phyloP scores from a whole-genome alignment of 2,329 filamentous ascomycete species.

The Aspergillus floridensis region DNA sequence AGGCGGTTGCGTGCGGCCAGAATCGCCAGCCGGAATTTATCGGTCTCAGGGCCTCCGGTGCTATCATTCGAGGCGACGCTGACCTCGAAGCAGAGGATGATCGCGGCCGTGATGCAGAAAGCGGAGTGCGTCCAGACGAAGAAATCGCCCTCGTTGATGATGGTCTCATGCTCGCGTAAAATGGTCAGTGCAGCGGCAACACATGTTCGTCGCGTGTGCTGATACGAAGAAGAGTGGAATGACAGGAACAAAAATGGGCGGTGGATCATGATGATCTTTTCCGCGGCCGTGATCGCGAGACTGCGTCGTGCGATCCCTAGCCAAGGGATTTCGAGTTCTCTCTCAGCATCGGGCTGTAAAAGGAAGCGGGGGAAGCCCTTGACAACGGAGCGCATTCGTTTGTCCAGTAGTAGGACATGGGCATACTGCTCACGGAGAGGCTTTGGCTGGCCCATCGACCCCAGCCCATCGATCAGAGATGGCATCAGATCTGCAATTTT shows the following conservation, averaged over 20 bases:
- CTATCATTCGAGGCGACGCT: slow-evolving; percentile 18
- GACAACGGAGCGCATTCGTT: slow-evolving; percentile 34
- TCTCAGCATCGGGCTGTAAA: slow-evolving; percentile 26
- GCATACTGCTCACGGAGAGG: slow-evolving; percentile 38
- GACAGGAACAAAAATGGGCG: slow-evolving; percentile 37
- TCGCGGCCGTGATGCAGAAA: slow-evolving; percentile 27
- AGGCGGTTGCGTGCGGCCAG: slow-evolving; percentile 23
- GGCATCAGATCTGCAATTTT: slow-evolving; percentile 38
- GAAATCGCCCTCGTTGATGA: slow-evolving; percentile 23
- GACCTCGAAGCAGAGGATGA: slow-evolving; percentile 28
- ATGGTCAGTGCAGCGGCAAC: slow-evolving; percentile 42
- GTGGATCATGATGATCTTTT: slow-evolving; percentile 47
- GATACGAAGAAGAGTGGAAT: slow-evolving; percentile 32
- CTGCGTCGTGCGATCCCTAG: slow-evolving; percentile 35
- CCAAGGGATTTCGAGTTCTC: slow-evolving; percentile 34
- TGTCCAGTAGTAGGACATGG: slow-evolving; percentile 36
- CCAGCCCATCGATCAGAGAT: slow-evolving; percentile 33
- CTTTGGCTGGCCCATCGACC: slow-evolving; percentile 32
- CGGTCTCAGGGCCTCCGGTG: slow-evolving; percentile 9
- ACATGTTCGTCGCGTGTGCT: slow-evolving; percentile 37
- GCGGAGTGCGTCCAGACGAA: slow-evolving; percentile 30
- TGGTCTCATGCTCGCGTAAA: slow-evolving; percentile 27
- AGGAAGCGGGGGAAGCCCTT: slow-evolving; percentile 32
- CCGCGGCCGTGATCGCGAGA: slow-evolving; percentile 39
- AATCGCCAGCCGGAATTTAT: slow-evolving; percentile 22